phyloP scores from a whole-genome alignment of 805 yeast genomes.

The Metahyphopichia silvanorum region DNA sequence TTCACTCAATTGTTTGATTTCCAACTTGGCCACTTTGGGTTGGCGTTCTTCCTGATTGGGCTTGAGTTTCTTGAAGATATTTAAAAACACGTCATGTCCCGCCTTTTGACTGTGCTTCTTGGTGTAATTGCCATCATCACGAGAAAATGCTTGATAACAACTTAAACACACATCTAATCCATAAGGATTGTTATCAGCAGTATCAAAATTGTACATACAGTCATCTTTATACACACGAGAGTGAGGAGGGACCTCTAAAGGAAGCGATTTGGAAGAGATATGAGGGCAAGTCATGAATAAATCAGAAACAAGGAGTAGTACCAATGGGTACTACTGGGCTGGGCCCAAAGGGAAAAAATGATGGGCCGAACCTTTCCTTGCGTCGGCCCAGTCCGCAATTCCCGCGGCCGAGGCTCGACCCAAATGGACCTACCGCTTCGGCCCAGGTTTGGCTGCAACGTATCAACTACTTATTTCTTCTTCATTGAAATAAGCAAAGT shows the following conservation, averaged over 20 bases:
- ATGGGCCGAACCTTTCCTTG: too few species aligned
- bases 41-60: constrained; percentile 28
- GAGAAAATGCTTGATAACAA: constrained; percentile 70
- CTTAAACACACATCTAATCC: constrained; percentile 76
- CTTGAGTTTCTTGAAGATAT: constrained; percentile 52
- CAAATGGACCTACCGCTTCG: too few species aligned
- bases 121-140: constrained; percentile 48
- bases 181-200: constrained; percentile 43
- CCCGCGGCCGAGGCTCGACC: too few species aligned
- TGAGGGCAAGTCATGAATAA: too few species aligned
- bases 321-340: too few species aligned
- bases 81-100: constrained; percentile 57
- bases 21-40: constrained; percentile 60
- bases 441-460: too few species aligned
- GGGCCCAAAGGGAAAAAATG: too few species aligned
- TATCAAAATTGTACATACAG: constrained; percentile 82
- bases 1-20: constrained; percentile 60
- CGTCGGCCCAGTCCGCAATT: too few species aligned
- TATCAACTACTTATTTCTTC: too few species aligned
- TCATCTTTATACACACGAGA: constrained; percentile 74
- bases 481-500: too few species aligned
- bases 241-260: constrained; percentile 8
- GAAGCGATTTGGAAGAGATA: too few species aligned
- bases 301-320: too few species aligned
- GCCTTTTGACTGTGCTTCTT: constrained; percentile 49